These are phyloP conservation scores for Saccharomycopsis amapae DNA, from an alignment of 805 yeast genomes.

Conservation along the genomic window DNA sequence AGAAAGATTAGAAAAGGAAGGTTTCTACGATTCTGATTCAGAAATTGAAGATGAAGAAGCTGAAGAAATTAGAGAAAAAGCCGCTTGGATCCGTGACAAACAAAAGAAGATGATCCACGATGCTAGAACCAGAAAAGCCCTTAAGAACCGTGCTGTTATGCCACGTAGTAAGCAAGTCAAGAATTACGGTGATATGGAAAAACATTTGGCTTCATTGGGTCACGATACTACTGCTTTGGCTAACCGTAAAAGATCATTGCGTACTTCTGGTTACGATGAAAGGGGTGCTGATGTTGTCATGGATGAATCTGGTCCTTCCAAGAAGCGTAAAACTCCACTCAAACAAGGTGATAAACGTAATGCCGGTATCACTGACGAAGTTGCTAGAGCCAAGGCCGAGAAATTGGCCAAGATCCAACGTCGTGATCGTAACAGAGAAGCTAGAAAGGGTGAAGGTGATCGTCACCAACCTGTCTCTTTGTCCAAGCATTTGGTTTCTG, in stretches of 20 bases:
- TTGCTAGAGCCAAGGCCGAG: constrained; percentile 74
- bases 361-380: constrained; percentile 82
- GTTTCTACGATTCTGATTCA: constrained; percentile 88
- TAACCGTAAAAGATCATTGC: constrained; percentile 39
- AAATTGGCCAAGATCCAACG: constrained; percentile 84
- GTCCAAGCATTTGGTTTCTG: constrained; percentile 92
- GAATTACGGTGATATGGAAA: constrained; percentile 71
- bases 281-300: constrained; percentile 75
- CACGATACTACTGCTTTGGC: constrained; percentile 70
- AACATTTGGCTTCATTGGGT: constrained; percentile 84
- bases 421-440: constrained; percentile 87
- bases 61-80: constrained; percentile 74
- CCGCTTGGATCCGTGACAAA: constrained; percentile 90
- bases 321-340: constrained; percentile 40
- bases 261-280: constrained; percentile 33
- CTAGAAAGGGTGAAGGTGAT: constrained; percentile 94
- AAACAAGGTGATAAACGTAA: constrained; percentile 72
- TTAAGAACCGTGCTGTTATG: constrained; percentile 80
- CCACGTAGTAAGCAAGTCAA: constrained; percentile 84
- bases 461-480: constrained; percentile 77
- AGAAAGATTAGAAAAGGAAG: constrained; percentile 86
- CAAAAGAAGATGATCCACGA: constrained; percentile 91
- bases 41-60: constrained; percentile 60
- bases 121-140: constrained; percentile 77
- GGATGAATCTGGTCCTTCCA: constrained; percentile 38